Percentiles rank a stretch among this genome's conserved stretches.
phyloP scores from a whole-genome alignment of 805 yeast genomes.

The Saccharomycopsis fodiens region DNA sequence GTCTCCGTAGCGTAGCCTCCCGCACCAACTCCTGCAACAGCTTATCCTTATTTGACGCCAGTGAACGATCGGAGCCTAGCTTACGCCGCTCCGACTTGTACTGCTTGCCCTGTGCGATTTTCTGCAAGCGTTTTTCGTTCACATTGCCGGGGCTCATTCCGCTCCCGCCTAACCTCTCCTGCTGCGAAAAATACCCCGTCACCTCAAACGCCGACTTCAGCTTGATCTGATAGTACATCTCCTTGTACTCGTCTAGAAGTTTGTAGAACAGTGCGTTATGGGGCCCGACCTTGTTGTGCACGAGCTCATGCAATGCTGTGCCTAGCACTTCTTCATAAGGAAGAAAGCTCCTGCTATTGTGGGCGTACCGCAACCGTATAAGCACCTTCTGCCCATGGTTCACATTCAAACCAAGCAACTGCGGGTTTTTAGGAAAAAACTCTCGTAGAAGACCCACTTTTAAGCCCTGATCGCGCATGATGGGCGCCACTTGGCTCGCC shows the following conservation, averaged over 20 bases:
- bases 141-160: constrained; percentile 21
- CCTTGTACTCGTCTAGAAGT: constrained; percentile 52
- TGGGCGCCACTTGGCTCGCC: constrained; percentile 66
- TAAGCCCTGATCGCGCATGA: constrained; percentile 61
- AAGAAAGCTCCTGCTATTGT: constrained; percentile 44
- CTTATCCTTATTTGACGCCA: constrained; percentile 19
- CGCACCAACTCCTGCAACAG: constrained; percentile 38
- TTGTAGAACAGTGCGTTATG: constrained; percentile 69
- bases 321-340: constrained; percentile 65
- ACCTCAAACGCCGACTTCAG: constrained; percentile 35
- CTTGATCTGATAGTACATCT: constrained; percentile 39
- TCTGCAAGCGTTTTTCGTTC: constrained; percentile 36
- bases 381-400: constrained; percentile 69
- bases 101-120: constrained; percentile 31
- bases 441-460: constrained; percentile 67
- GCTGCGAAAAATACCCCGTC: constrained; percentile 44
- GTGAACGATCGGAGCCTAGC: constrained; percentile 26
- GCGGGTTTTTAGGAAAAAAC: constrained; percentile 64
- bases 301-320: constrained; percentile 81
- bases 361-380: constrained; percentile 51
- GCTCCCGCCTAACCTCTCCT: constrained; percentile 37
- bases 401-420: constrained; percentile 74
- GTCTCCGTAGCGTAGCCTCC: constrained; percentile 58
- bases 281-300: constrained; percentile 74
- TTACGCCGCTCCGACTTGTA: constrained; percentile 35